Conservation (phyloP, 2,329 filamentous ascomycete genomes). For the Mollisia scopiformis region DNA sequence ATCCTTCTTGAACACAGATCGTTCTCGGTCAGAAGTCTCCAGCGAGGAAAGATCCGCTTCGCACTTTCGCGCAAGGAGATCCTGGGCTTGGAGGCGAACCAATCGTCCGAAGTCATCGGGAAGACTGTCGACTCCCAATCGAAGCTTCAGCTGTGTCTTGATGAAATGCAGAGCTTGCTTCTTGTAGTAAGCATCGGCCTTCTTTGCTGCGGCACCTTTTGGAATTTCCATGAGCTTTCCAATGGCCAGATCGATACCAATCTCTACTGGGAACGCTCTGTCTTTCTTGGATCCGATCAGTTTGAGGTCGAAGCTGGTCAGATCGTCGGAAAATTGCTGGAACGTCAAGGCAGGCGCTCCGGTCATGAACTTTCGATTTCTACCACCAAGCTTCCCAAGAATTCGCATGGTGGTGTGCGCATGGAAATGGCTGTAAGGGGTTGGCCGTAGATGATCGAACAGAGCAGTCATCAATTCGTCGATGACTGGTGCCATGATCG, state of each 20-base stretch:
- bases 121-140: conserved; percentile 83
- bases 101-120: conserved; percentile 87
- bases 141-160: conserved; percentile 85
- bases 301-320: conserved; percentile 83
- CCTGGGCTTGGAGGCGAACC: conserved; percentile 86
- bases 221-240: conserved; percentile 83
- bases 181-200: conserved; percentile 82
- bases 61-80: conserved; percentile 73
- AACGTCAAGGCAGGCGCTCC: conserved; percentile 84
- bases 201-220: conserved; percentile 58
- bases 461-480: conserved; percentile 98
- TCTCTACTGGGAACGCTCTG: conserved; percentile 81
- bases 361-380: conserved; percentile 94
- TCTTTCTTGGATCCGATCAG: conserved; percentile 90
- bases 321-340: conserved; percentile 84
- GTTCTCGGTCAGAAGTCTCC: conserved; percentile 75
- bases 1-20: conserved; percentile 84
- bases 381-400: conserved; percentile 90
- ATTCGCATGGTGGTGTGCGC: conserved; percentile 98
- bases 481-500: conserved; percentile 98
- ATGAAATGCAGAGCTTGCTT: conserved; percentile 89
- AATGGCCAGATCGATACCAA: conserved; percentile 88
- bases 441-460: conserved; percentile 91
- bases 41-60: conserved; percentile 73
- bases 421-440: conserved; percentile 96